Percentiles rank a stretch among this genome's conserved stretches.
Evolutionary conservation across 345 rosid species (phyloP).

Genomic region (Cardamine occulta): DNA sequence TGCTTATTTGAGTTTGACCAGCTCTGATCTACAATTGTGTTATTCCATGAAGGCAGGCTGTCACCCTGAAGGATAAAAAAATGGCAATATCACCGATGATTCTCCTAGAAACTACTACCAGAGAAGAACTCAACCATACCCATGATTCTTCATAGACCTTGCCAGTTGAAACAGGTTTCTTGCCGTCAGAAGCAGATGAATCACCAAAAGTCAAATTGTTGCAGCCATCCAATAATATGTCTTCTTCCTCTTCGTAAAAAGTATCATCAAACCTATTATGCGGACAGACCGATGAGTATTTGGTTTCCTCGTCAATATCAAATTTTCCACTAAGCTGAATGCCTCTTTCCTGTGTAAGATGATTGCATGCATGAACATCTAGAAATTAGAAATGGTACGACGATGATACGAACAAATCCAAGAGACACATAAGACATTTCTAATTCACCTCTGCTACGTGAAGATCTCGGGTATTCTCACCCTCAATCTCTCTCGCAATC

Average conservation of each 20-base stretch:
- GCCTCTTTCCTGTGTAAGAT: constrained; percentile 80
- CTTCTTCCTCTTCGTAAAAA: constrained; percentile 73
- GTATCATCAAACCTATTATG: constrained; percentile 60
- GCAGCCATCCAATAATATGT: constrained; percentile 61
- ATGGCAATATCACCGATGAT: constrained; percentile 29
- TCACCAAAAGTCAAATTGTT: constrained; percentile 72
- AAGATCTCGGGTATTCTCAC: constrained; percentile 83
- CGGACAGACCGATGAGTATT: constrained; percentile 78
- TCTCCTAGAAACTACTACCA: constrained; percentile 29
- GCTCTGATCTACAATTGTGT: constrained; percentile 46
- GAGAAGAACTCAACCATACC: constrained; percentile 40
- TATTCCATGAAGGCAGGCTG: constrained; percentile 50
- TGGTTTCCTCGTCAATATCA: constrained; percentile 82
- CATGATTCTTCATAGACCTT: constrained; percentile 52
- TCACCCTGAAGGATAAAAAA: constrained; percentile 59
- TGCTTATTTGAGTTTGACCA: constrained; percentile 48
- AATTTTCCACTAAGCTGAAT: constrained; percentile 59
- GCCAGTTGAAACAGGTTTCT: constrained; percentile 44
- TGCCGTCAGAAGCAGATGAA: constrained; percentile 50
- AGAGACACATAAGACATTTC: constrained; percentile 30
- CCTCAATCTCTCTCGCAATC: constrained; percentile 94
- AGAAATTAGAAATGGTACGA: neutral
- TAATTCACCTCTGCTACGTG: constrained; percentile 91
- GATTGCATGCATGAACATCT: constrained; percentile 25
- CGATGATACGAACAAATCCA: neutral